These are phyloP conservation scores for Castanospermum australe DNA, from an alignment of 306 rosid species.

Conservation along the genomic window DNA sequence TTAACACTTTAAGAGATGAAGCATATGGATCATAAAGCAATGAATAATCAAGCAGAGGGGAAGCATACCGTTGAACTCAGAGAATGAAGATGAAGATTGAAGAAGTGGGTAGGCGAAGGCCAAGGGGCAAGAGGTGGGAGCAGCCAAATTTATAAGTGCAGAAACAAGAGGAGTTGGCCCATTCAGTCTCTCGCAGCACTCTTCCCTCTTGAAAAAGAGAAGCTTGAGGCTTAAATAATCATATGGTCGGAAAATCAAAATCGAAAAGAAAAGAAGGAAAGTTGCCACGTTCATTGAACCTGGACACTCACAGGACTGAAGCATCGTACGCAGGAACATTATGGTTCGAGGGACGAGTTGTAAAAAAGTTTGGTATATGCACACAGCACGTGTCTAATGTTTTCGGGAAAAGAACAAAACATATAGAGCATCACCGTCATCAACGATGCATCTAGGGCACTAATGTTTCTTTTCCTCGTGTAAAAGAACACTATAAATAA, in stretches of 20 bases:
- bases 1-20: not conserved
- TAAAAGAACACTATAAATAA: not conserved
- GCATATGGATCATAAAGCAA: not conserved
- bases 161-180: constrained; percentile 9
- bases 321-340: not conserved
- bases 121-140: not conserved
- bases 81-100: not conserved
- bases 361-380: constrained; percentile 29
- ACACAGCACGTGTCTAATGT: constrained; percentile 25
- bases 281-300: constrained; percentile 49
- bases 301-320: constrained; percentile 20
- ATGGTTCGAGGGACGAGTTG: constrained; percentile 16
- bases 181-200: not conserved
- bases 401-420: constrained; percentile 26
- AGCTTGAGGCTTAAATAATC: constrained; percentile 11
- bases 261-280: not conserved
- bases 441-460: constrained; percentile 9
- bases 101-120: constrained; percentile 12
- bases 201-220: not conserved
- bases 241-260: constrained; percentile 11
- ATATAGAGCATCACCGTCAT: constrained; percentile 21
- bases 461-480: not conserved
- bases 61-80: constrained; percentile 31
- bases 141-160: not conserved
- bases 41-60: not conserved